These are phyloP conservation scores for Candida ficus DNA, from an alignment of 805 yeast genomes.

Conservation along the genomic window DNA sequence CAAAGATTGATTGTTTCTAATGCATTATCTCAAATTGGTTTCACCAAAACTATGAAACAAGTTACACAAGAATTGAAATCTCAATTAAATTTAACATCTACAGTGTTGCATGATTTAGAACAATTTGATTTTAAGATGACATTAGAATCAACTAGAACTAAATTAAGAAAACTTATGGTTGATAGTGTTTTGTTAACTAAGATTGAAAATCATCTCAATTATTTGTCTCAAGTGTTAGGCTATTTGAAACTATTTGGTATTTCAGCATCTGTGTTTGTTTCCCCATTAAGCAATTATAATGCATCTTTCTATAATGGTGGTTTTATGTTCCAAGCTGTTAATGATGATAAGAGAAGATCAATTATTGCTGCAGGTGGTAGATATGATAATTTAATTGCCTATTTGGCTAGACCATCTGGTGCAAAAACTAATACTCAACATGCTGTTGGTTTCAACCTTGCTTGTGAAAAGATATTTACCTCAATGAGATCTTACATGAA, in stretches of 20 bases:
- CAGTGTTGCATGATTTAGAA: slow-evolving; percentile 76
- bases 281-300: slow-evolving; percentile 84
- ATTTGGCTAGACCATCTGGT: slow-evolving; percentile 55
- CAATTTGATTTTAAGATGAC: slow-evolving; percentile 72
- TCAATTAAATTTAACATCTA: slow-evolving; percentile 72
- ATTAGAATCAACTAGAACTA: slow-evolving; percentile 56
- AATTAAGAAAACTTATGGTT: slow-evolving; percentile 64
- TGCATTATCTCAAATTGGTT: slow-evolving; percentile 71
- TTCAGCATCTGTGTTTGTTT: slow-evolving; percentile 49
- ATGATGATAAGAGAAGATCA: slow-evolving; percentile 46
- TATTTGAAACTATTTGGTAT: slow-evolving; percentile 58
- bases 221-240: slow-evolving; percentile 54
- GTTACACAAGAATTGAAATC: slow-evolving; percentile 49
- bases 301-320: slow-evolving; percentile 74
- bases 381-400: slow-evolving; percentile 68
- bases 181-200: slow-evolving; percentile 61
- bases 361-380: slow-evolving; percentile 91
- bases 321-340: slow-evolving; percentile 82
- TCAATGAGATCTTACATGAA: slow-evolving; percentile 45
- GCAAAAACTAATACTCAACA: slow-evolving; percentile 33
- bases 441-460: slow-evolving; percentile 86
- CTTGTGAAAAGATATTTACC: slow-evolving; percentile 60
- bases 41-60: slow-evolving; percentile 59
- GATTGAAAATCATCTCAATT: slow-evolving; percentile 57
- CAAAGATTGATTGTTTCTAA: slow-evolving; percentile 65